Base-by-base conservation (phyloP, 2,329 filamentous ascomycete genomes). In the Trichoderma asperellum region DNA sequence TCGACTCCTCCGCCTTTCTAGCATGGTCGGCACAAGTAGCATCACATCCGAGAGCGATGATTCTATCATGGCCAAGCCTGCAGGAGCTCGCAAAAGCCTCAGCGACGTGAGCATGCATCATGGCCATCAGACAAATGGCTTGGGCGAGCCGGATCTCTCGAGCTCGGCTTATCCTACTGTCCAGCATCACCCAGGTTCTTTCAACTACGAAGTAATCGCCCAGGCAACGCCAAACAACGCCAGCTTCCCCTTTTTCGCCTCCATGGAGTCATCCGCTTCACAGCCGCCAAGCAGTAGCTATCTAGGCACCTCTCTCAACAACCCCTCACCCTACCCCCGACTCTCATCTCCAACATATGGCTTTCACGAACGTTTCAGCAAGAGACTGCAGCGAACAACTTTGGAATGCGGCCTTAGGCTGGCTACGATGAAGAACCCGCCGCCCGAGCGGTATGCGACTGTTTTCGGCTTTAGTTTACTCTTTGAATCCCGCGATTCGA, bases 391-490 rank as follows among this genome's bases (percentile, higher is more conserved):
- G 60, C 87, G 92, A 53, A 83, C 83, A 65, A 84, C 88, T 2
- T 73, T 89, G 0, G 92, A 96, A 78, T 79, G 83, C 32, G 91
- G 85, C 0, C 87, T 89, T 68, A 79, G 82, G 2, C 79, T 94
- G 1, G 82, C 92, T 2, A 80, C 76, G 16, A 82, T 83, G 76
- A 75, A 80, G 2, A 79, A 83, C 72, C 84, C 87, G 59, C 82
- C 85, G 0, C 82, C 83, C 2, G 76, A 81, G 2, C 78, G 78
- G 0, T 82, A 89, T 68, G 79, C 82, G n/a, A 83, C 85, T 40
- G 84, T 89, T 1, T 94, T 94, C 76, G 89, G 88, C 43, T 91
- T 93, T 68, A 89, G 88, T n/a, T 80, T 91, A 21, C 84, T 89
- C 32, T 89, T 90, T 71, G 85, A 89, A 74, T 79, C 81, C 1